Base-by-base conservation (phyloP, 2,329 filamentous ascomycete species). In the Aspergillus sojae region DNA sequence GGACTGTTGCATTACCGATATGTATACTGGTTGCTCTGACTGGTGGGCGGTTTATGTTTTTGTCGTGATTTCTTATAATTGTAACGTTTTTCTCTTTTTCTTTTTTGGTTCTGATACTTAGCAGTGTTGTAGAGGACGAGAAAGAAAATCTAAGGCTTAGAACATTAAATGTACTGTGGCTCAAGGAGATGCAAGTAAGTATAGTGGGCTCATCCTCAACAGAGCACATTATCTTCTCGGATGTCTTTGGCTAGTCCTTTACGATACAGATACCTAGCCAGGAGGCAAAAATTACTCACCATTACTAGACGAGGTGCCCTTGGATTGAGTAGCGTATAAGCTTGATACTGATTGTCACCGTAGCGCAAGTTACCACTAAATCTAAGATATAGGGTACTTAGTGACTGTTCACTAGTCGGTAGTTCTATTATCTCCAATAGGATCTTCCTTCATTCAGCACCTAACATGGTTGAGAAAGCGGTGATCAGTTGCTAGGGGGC, bases 21-120 rank as follows among this genome's bases (percentile, higher is more conserved):
- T 63, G 63, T 60, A 63, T 62, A 58, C 65, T 64, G 39, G 32
- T 59, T 28, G 45, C 43, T 54, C 28, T 57, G 41, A 58, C 39
- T 21, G 56, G 57, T 57, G 45, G 60, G 36, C n/a, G 58, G 41
- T 36, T 48, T 10, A 34, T 34, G 32, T 34, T 34, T 34, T 12
- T 34, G 11, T 34, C 4, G 4, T 34, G 32, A 4, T 12, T 12
- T 34, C 4, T 34, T 4, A 34, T 34, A 6, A 28, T 45, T 30
- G 5, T 57, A 52, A 36, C 52, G 43, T 58, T 59, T 43, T 63
- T 61, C 62, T 53, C n/a, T 58, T 62, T 61, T 57, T 28, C 58
- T n/a, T 58, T 60, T 30, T 19, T 16, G 23, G 12, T 41, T 19
- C 5, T 9, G 32, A 59, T 10, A 30, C 19, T 52, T 21, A 39